Base-by-base conservation (phyloP, 2,329 filamentous ascomycete genomes). In the Cladosporium colombiae region DNA sequence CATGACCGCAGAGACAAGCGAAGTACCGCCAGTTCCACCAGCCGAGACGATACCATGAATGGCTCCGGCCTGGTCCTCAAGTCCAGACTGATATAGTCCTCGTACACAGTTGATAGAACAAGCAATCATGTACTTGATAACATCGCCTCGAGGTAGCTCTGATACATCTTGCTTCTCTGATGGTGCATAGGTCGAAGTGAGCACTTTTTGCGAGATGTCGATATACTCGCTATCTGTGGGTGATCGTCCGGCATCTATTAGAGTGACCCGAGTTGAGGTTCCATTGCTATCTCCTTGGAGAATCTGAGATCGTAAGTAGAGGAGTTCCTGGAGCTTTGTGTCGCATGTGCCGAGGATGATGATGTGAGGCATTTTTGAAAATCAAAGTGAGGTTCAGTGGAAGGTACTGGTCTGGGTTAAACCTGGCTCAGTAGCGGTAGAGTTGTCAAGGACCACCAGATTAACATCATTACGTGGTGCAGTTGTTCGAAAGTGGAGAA, bases 301-400 rank as follows among this genome's bases (percentile, higher is more conserved):
- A 64, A 88, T 82, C 46, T 80, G 78, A 3, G 81, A 74, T 56
- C 81, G 81, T 2, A 88, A 77, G 71, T 83, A 88, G 3, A 85
- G 75, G 0, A 88, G 79, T 72, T 90, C 87, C 5, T 83, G 74
- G 13, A 87, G 78, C 73, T 90, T 90, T 35, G 87, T 89, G 71
- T 90, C 88, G 71, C 85, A 87, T 16, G 87, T 90, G 23, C 88
- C 88, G 25, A 90, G 74, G 16, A 89, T 76, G 60, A 84, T 78
- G 62, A 89, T 81, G 46, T 74, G 72, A 14, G 74, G 71, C 74
- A 76, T 76, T 14, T 50, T 65, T 58, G 27, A 2, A 25, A 4
- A 16, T 10, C 14, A 21, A n/a, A 40, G 33, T 44, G 44, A 58
- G 46, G 40, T 44, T 23, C 25, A n/a, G 52, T 56, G 50, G 18